Evolutionary conservation across 176 grass and related monocot genomes (phyloP).

Genomic region (Aegilops umbellulata): DNA sequence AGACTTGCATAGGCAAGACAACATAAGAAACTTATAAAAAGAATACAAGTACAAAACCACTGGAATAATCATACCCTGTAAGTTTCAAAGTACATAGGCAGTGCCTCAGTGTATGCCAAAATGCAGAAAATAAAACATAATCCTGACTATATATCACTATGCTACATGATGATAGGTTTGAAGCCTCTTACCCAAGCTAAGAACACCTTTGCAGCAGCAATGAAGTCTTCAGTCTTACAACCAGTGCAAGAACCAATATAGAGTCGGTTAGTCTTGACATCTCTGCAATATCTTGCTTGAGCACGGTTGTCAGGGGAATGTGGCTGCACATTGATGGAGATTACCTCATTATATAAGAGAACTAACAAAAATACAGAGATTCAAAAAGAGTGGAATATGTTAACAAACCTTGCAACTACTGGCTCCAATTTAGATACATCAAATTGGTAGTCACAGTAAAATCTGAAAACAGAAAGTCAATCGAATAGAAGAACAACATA

Average conservation of each 20-base stretch:
- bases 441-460: conserved; percentile 58
- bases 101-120: background rate
- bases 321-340: conserved; percentile 44
- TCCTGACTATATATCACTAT: background rate
- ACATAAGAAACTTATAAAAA: background rate
- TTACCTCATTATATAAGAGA: background rate
- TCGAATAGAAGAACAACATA: background rate
- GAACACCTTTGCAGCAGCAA: conserved; percentile 84
- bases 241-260: conserved; percentile 55
- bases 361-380: background rate
- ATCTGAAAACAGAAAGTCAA: background rate
- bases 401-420: conserved; percentile 67
- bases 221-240: conserved; percentile 88
- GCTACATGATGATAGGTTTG: background rate
- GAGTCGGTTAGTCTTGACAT: too few species aligned
- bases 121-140: background rate
- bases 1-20: background rate
- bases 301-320: conserved; percentile 87
- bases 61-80: background rate
- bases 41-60: background rate
- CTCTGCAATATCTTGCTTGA: too few species aligned
- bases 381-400: background rate
- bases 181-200: conserved; percentile 63
- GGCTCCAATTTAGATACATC: conserved; percentile 54
- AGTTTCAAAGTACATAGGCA: background rate